A percentile compares a stretch with the other conserved stretches of the same genome.
These are phyloP conservation scores for Sphagnurus paluster DNA, from an alignment of 1,284 basidiomycete species.

Conservation along the genomic window DNA sequence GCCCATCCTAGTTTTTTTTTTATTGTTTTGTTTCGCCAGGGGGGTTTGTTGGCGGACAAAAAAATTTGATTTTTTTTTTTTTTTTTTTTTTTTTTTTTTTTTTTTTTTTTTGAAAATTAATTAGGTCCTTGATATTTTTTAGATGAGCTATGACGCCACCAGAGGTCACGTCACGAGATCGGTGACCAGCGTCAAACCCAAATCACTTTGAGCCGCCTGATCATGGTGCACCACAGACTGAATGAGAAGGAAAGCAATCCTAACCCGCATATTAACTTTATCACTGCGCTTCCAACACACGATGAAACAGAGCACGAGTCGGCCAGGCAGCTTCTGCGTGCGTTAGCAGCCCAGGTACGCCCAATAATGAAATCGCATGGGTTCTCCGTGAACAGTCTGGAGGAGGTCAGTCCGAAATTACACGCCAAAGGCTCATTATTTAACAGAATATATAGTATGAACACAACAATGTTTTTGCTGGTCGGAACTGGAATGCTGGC, in stretches of 20 bases:
- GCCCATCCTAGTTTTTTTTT: too few species aligned
- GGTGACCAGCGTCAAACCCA: background rate
- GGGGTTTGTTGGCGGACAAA: background rate
- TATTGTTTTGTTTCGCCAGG: too few species aligned
- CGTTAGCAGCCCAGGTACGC: conserved; percentile 76
- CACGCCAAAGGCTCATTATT: background rate
- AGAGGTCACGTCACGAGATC: conserved; percentile 12
- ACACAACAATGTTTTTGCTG: conserved; percentile 72
- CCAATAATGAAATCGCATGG: conserved; percentile 81
- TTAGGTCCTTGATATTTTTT: too few species aligned
- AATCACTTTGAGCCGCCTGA: background rate
- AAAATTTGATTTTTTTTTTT: too few species aligned
- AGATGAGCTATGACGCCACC: background rate
- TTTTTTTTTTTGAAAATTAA: too few species aligned
- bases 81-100: too few species aligned
- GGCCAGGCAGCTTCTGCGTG: conserved; percentile 66
- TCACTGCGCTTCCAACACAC: conserved; percentile 51
- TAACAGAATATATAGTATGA: conserved; percentile 52
- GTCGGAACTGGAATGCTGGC: conserved; percentile 79
- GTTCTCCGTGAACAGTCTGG: conserved; percentile 72
- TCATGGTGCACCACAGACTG: conserved; percentile 71
- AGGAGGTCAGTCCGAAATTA: conserved; percentile 55
- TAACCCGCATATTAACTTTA: conserved; percentile 76
- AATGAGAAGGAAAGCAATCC: conserved; percentile 73
- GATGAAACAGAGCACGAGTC: conserved; percentile 50